Conservation (phyloP, 2,329 filamentous ascomycete species). For the Akanthomyces uredinophilus region DNA sequence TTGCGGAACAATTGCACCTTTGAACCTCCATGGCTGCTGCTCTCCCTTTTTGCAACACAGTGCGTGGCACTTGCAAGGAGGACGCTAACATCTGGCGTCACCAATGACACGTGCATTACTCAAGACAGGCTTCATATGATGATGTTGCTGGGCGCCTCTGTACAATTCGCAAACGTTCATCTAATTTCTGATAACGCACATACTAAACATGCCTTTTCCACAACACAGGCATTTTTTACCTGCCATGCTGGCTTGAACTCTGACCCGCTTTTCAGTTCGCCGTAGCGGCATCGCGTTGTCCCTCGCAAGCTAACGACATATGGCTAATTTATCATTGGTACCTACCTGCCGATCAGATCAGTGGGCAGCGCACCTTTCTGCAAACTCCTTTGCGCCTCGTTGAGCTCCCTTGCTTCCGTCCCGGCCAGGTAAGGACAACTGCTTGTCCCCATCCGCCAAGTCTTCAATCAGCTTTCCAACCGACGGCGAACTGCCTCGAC, state of each 20-base stretch:
- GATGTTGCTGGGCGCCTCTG: too few relatives aligned
- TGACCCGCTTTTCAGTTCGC: constrained; percentile 12
- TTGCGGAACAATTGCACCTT: neutral
- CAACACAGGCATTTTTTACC: neutral
- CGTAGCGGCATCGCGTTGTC: constrained; percentile 1
- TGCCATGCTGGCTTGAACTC: neutral
- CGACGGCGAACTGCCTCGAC: neutral
- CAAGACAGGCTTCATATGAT: too few relatives aligned
- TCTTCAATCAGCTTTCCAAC: neutral
- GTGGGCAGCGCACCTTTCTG: constrained; percentile 10
- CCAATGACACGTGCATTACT: neutral
- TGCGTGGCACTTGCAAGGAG: neutral
- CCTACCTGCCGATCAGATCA: constrained; percentile 5
- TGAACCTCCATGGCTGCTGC: neutral
- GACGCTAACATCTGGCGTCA: neutral
- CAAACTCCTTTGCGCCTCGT: constrained; percentile 7
- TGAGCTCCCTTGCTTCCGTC: neutral
- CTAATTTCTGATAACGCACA: too few relatives aligned
- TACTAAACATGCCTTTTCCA: too few relatives aligned
- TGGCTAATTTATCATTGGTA: constrained; percentile 11
- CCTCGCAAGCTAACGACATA: constrained; percentile 8
- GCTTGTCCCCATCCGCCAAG: neutral
- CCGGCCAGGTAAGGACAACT: neutral
- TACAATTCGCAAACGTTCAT: too few relatives aligned
- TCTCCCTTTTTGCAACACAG: neutral